Percentiles rank a stretch among this genome's conserved stretches.
Evolutionary conservation across 78 protist species (phyloP).

Genomic region (Protostelium mycophagum): DNA sequence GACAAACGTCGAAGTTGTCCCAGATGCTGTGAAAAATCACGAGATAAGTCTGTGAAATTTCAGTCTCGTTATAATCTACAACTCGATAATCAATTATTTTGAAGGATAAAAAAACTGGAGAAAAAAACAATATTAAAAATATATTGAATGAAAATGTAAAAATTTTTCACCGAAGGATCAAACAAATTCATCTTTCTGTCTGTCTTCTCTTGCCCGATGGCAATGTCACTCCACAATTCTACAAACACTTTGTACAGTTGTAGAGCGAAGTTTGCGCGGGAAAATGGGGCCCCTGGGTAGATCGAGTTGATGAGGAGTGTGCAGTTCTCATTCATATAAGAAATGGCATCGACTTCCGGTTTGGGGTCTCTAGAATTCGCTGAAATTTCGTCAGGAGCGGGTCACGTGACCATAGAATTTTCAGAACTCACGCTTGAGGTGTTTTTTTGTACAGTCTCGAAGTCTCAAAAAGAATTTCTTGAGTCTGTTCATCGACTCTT

Average conservation of each 20-base stretch:
- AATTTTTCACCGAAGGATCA: constrained; percentile 7
- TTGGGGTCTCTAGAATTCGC: constrained; percentile 3
- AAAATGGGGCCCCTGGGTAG: constrained; percentile 60
- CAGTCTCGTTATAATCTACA: too few relatives aligned
- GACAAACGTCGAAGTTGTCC: constrained; percentile 52
- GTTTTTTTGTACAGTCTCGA: constrained; percentile 27
- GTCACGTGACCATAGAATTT: neutral
- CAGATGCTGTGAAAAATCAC: constrained; percentile 45
- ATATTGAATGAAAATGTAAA: constrained; percentile 3
- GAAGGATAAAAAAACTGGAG: too few relatives aligned
- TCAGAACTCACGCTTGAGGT: neutral
- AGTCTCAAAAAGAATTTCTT: constrained; percentile 33
- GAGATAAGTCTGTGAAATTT: neutral
- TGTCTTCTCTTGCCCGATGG: neutral
- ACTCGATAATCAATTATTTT: too few relatives aligned
- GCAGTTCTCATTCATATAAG: constrained; percentile 22
- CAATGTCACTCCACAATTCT: constrained; percentile 21
- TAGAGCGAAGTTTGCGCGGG: constrained; percentile 47
- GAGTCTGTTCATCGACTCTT: constrained; percentile 21
- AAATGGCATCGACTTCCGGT: neutral
- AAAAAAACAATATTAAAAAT: neutral
- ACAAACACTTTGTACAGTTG: constrained; percentile 20
- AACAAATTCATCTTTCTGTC: neutral
- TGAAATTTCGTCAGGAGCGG: neutral
- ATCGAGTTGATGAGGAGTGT: constrained; percentile 8